Base-by-base conservation (phyloP, 768 basidiomycete genomes). In the Suillus cothurnatus region DNA sequence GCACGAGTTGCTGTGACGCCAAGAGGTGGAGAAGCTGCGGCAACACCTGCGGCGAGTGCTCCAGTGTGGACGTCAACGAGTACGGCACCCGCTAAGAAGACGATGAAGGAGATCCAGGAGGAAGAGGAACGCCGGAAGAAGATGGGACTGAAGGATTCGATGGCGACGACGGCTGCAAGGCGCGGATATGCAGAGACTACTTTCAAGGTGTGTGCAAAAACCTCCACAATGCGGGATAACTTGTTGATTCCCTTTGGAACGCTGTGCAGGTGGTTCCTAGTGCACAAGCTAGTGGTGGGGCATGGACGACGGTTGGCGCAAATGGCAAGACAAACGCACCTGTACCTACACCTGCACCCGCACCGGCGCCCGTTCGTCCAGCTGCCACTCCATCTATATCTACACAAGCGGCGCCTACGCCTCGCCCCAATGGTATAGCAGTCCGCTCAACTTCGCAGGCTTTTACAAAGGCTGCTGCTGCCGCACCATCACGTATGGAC, bases 61-160 rank as follows among this genome's bases (percentile, higher is more conserved):
- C 84, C 87, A 19, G 94, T 93, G 23, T 97, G 95, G 94, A 91
- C 89, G 12, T 87, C 83, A 70, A 79, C 85, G 19, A 78, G 77
- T 31, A 89, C 88, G 72, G 76, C 83, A 8, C 79, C 80, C 12
- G 74, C 81, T 3, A 96, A 94, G 82, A 97, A 95, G 83, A 93
- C 93, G 2, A 90, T 99, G 90, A 98, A 97, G 81, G 95, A 99
- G 81, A 99, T 99, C 47, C 94, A 97, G 73, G 97, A 99, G 77
- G 97, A 99, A 71, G 97, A 99, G 73, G 94, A 97, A 77, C 86
- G 81, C 68, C 85, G 91, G 67, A 95, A 94, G 82, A 92, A 89
- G 77, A 70, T 79, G 34, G 82, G 82, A 1, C 77, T 80, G 8
- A 90, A 89, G 75, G 88, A 92, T 68, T 87, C 82, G 61, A 81